Evolutionary conservation across 73 alveolate genomes (phyloP).

Genomic region (Paramecium sonneborni): DNA sequence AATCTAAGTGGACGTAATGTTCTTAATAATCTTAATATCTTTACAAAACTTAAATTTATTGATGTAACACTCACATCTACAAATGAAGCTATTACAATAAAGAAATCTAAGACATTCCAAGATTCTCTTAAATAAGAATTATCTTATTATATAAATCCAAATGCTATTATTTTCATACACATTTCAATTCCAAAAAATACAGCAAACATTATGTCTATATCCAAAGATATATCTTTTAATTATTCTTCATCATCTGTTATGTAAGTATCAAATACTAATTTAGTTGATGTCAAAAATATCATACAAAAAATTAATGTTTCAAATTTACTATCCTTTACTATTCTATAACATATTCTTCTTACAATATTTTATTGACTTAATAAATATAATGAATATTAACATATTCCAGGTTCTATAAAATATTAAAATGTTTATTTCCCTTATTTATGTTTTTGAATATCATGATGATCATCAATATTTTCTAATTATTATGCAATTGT

Average conservation of each 20-base stretch:
- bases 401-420: slow-evolving; percentile 40
- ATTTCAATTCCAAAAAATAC: slow-evolving; percentile 70
- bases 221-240: background rate
- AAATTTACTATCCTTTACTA: slow-evolving; percentile 49
- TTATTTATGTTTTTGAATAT: background rate
- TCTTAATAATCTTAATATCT: slow-evolving; percentile 90
- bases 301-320: slow-evolving; percentile 66
- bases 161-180: slow-evolving; percentile 74
- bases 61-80: slow-evolving; percentile 62
- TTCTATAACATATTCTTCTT: slow-evolving; percentile 56
- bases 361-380: slow-evolving; percentile 18
- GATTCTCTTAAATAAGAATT: slow-evolving; percentile 78
- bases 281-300: slow-evolving; percentile 43
- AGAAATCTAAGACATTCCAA: slow-evolving; percentile 72
- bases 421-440: background rate
- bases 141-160: slow-evolving; percentile 77
- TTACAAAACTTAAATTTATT: slow-evolving; percentile 73
- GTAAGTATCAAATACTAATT: slow-evolving; percentile 70
- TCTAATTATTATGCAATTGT: background rate
- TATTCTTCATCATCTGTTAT: background rate
- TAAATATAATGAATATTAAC: slow-evolving; percentile 34
- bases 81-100: slow-evolving; percentile 63
- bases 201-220: slow-evolving; percentile 56
- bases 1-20: slow-evolving; percentile 93
- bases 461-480: background rate